A percentile compares a stretch with the other conserved stretches of the same genome.
Conservation (phyloP, 164 flowering plant species). For the Magnolia sinica region DNA sequence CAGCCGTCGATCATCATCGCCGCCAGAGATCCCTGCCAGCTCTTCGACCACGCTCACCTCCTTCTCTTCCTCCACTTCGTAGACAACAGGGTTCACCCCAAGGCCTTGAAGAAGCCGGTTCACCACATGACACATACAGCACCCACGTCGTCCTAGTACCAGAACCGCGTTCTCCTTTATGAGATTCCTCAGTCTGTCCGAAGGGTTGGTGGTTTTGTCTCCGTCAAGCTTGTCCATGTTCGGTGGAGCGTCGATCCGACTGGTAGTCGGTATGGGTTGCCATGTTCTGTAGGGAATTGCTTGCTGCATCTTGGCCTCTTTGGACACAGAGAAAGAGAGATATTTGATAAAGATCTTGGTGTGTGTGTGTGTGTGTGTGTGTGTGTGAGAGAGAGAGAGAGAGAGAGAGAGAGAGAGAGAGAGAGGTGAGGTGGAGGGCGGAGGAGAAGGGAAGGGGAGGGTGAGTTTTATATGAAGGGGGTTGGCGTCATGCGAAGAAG, state of each 20-base stretch:
- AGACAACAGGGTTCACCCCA: conserved; percentile 71
- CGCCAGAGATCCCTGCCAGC: conserved; percentile 10
- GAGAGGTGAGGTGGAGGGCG: conserved; percentile 9
- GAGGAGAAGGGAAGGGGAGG: background rate
- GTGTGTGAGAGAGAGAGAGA: background rate
- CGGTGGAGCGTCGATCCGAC: background rate
- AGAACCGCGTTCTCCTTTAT: conserved; percentile 65
- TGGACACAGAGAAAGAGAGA: background rate
- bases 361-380: no score
- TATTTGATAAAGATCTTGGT: background rate
- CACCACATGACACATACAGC: conserved; percentile 85
- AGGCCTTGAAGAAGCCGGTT: conserved; percentile 51
- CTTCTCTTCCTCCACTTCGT: conserved; percentile 61
- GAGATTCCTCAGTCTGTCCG: conserved; percentile 18
- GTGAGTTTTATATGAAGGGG: background rate
- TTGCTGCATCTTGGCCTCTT: conserved; percentile 37
- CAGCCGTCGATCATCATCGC: background rate
- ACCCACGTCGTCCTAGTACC: conserved; percentile 56
- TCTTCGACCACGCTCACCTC: conserved; percentile 31
- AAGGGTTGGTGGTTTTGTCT: background rate
- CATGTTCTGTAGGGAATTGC: conserved; percentile 56
- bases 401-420: conserved; percentile 1
- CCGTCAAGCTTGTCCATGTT: background rate
- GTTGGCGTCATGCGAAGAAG: background rate
- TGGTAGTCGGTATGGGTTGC: conserved; percentile 16